phyloP scores from a whole-genome alignment of 179 eudicot genomes.

The Beta lomatogona region DNA sequence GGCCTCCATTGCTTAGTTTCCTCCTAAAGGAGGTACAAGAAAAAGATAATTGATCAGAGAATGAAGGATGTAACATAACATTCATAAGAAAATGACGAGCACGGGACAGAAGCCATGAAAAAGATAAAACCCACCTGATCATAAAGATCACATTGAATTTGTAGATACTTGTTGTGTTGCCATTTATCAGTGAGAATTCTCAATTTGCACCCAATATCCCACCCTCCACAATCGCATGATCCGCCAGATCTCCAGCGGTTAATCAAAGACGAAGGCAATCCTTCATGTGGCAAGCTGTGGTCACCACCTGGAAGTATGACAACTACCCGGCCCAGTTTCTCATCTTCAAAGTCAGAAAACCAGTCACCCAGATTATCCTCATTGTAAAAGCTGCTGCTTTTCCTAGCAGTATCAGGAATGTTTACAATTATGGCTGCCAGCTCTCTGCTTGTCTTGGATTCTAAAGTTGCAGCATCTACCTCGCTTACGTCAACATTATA shows the following conservation, averaged over 20 bases:
- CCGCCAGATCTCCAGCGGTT: conserved; percentile 86
- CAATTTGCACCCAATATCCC: conserved; percentile 90
- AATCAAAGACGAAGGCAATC: conserved; percentile 71
- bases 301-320: conserved; percentile 74
- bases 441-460: conserved; percentile 48
- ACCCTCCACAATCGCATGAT: conserved; percentile 90
- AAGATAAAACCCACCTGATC: conserved; percentile 46
- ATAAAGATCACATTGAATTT: conserved; percentile 52
- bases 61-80: not conserved
- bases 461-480: conserved; percentile 34
- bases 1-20: conserved; percentile 45
- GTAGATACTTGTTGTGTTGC: conserved; percentile 27
- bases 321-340: conserved; percentile 30
- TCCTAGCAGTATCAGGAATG: conserved; percentile 26
- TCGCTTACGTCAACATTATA: conserved; percentile 47
- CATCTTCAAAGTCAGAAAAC: conserved; percentile 20
- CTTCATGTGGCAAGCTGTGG: conserved; percentile 67
- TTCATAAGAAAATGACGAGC: not conserved
- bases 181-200: conserved; percentile 47
- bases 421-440: conserved; percentile 64
- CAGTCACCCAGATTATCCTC: conserved; percentile 16
- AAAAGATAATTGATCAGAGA: not conserved
- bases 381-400: conserved; percentile 17
- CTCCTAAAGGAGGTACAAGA: conserved; percentile 43
- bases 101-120: not conserved